Conservation (phyloP, 1,284 basidiomycete species). For the Phylloboletellus chloephorus region DNA sequence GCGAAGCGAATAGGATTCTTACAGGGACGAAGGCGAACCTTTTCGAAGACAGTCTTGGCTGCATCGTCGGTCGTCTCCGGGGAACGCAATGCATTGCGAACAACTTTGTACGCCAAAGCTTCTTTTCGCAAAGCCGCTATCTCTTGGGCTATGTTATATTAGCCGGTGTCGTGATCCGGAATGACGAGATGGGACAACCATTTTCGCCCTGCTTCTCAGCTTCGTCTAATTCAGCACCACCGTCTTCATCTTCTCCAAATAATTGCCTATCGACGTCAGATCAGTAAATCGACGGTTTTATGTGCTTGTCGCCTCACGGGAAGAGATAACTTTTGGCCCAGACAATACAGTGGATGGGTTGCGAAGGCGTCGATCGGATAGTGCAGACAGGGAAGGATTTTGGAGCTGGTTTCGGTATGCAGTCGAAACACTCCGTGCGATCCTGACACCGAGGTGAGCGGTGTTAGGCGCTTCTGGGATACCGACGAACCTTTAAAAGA, state of each 20-base stretch:
- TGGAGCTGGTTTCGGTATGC: conserved; percentile 81
- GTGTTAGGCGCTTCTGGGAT: not conserved
- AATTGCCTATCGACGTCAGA: conserved; percentile 61
- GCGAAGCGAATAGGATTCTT: not conserved
- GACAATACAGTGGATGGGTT: conserved; percentile 98
- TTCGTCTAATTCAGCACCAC: conserved; percentile 73
- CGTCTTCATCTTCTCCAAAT: conserved; percentile 87
- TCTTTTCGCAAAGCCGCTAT: conserved; percentile 88
- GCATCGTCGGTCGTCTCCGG: conserved; percentile 44
- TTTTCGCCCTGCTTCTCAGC: conserved; percentile 88
- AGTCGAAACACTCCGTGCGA: conserved; percentile 88
- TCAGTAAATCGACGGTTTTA: not conserved
- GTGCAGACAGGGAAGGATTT: conserved; percentile 98
- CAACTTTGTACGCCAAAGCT: conserved; percentile 79
- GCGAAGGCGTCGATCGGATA: conserved; percentile 94
- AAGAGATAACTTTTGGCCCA: conserved; percentile 99
- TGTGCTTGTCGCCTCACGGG: conserved; percentile 52
- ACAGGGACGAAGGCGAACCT: conserved; percentile 48
- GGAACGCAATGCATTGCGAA: conserved; percentile 61
- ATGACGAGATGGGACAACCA: conserved; percentile 38
- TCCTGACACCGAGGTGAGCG: conserved; percentile 45
- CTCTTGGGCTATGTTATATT: conserved; percentile 64
- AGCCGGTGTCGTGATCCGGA: not conserved
- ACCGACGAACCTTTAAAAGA: conserved; percentile 53
- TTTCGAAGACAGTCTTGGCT: conserved; percentile 76